Percentiles rank a stretch among this genome's conserved stretches.
Conservation (phyloP, 164 flowering plant genomes). For the Chimonanthus salicifolius region DNA sequence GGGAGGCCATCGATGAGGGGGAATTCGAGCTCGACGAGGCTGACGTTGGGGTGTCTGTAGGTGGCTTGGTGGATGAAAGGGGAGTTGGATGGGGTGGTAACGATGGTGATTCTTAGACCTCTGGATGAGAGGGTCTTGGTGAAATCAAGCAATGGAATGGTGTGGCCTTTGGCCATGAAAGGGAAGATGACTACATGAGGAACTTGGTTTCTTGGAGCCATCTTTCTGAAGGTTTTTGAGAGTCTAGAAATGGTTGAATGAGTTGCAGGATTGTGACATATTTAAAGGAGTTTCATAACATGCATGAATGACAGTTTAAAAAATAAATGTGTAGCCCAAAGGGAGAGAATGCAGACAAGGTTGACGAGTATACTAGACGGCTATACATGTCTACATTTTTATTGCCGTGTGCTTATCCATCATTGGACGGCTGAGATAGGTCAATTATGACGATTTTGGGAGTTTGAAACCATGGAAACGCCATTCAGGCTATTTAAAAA, state of each 20-base stretch:
- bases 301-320: no score
- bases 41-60: constrained; percentile 12
- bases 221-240: background rate
- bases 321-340: no score
- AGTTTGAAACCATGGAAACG: no score
- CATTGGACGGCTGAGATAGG: no score
- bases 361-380: no score
- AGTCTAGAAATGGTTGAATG: background rate
- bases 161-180: constrained; percentile 40
- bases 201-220: background rate
- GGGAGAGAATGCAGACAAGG: no score
- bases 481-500: no score
- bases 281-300: no score
- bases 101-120: constrained; percentile 21
- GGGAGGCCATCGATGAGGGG: constrained; percentile 21
- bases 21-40: constrained; percentile 21
- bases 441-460: no score
- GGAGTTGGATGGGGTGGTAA: constrained; percentile 36
- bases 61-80: constrained; percentile 2
- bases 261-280: background rate
- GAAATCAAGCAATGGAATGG: constrained; percentile 29
- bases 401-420: no score
- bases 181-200: constrained; percentile 29
- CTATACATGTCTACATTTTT: no score
- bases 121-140: constrained; percentile 20